Conservation (phyloP, 768 basidiomycete genomes). For the Sarcodon aspratus region DNA sequence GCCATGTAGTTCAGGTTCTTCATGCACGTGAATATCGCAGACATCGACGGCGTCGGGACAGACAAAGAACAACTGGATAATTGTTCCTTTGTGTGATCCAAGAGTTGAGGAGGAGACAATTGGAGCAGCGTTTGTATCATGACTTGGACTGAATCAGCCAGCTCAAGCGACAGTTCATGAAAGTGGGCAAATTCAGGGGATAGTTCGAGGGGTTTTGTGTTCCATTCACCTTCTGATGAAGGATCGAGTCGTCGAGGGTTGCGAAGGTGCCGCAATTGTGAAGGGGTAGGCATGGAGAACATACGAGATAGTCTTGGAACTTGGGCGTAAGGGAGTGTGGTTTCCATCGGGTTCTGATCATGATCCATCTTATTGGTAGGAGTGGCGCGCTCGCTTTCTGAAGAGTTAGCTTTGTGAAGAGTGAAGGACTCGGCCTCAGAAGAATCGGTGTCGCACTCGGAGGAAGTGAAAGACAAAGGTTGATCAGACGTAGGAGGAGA, state of each 20-base stretch:
- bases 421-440: conserved; percentile 16
- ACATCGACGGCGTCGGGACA: conserved; percentile 79
- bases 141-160: conserved; percentile 86
- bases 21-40: conserved; percentile 84
- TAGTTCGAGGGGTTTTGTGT: conserved; percentile 11
- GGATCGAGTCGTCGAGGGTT: conserved; percentile 43
- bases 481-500: conserved; percentile 21
- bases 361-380: conserved; percentile 11
- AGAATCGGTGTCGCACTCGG: conserved; percentile 43
- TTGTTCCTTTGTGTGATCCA: conserved; percentile 90
- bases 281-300: conserved; percentile 70
- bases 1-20: conserved; percentile 90
- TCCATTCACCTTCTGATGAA: conserved; percentile 8
- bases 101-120: conserved; percentile 78
- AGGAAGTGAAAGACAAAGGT: conserved; percentile 22
- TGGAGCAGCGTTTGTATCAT: conserved; percentile 88
- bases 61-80: conserved; percentile 83
- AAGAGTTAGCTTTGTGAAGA: conserved; percentile 6
- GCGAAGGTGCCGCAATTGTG: conserved; percentile 63
- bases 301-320: conserved; percentile 60
- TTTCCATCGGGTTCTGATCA: conserved; percentile 17
- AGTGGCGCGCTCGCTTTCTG: conserved; percentile 19
- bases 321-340: conserved; percentile 7
- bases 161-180: conserved; percentile 69
- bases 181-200: conserved; percentile 29